A percentile compares a stretch with the other conserved stretches of the same genome.
These are phyloP conservation scores for Calonectria leucothoes DNA, from an alignment of 2,329 filamentous ascomycete genomes.

Conservation along the genomic window DNA sequence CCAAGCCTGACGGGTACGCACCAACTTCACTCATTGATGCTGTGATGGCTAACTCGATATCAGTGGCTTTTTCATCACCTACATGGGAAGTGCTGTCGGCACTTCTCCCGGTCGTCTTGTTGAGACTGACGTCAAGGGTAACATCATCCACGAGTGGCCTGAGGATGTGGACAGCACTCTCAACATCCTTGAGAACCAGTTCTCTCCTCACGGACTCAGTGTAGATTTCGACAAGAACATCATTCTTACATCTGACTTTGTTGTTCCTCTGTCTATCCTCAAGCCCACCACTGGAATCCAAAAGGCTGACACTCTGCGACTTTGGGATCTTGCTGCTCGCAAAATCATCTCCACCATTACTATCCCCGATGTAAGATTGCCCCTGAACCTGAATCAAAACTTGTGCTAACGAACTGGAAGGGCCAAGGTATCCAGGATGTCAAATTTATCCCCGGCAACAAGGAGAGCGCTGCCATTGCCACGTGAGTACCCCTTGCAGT, in stretches of 20 bases:
- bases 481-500: slow-evolving; percentile 48
- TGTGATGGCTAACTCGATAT: background rate
- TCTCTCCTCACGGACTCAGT: slow-evolving; percentile 69
- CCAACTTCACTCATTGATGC: no score
- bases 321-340: slow-evolving; percentile 66
- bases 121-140: slow-evolving; percentile 68
- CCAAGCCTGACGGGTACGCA: slow-evolving; percentile 67
- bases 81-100: slow-evolving; percentile 70
- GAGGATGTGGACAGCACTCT: slow-evolving; percentile 64
- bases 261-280: slow-evolving; percentile 70
- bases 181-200: slow-evolving; percentile 70
- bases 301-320: slow-evolving; percentile 66
- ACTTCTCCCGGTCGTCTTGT: slow-evolving; percentile 69
- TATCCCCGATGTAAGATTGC: slow-evolving; percentile 63
- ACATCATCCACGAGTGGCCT: slow-evolving; percentile 73
- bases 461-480: slow-evolving; percentile 67
- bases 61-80: slow-evolving; percentile 69
- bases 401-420: slow-evolving; percentile 32
- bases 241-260: slow-evolving; percentile 72
- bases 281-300: slow-evolving; percentile 68
- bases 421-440: slow-evolving; percentile 72
- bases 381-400: rapidly evolving
- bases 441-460: slow-evolving; percentile 73
- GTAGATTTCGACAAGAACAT: slow-evolving; percentile 68
- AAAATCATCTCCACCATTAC: slow-evolving; percentile 70